A percentile compares a stretch with the other conserved stretches of the same genome.
Evolutionary conservation across 371 early-diverging fungal genomes (phyloP).

Genomic region (Mortierella sp.): DNA sequence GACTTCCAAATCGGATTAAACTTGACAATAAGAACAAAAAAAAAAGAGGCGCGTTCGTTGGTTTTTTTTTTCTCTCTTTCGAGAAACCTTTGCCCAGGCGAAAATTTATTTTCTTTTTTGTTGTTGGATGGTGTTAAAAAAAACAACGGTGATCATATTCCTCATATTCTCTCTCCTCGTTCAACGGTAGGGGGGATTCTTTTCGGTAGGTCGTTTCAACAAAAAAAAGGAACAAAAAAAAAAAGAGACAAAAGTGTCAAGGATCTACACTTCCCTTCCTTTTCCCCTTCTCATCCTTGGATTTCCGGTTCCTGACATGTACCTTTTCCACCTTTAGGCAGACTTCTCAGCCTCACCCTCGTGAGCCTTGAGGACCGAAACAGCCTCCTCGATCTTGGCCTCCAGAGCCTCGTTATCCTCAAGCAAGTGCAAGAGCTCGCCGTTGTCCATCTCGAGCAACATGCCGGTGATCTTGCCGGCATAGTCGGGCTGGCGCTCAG

Average conservation of each 20-base stretch:
- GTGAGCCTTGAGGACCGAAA: slow-evolving; percentile 86
- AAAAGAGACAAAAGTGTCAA: too few relatives aligned
- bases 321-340: slow-evolving; percentile 26
- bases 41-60: neutral
- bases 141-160: too few relatives aligned
- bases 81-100: slow-evolving; percentile 22
- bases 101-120: slow-evolving; percentile 16
- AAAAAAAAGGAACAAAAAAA: too few relatives aligned
- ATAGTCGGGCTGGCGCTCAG: slow-evolving; percentile 72
- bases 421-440: slow-evolving; percentile 90
- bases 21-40: too few relatives aligned
- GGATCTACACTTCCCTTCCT: too few relatives aligned
- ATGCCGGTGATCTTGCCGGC: slow-evolving; percentile 99
- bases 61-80: slow-evolving; percentile 14
- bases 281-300: too few relatives aligned
- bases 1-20: too few relatives aligned
- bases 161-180: too few relatives aligned
- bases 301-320: too few relatives aligned
- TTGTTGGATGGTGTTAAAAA: slow-evolving; percentile 1
- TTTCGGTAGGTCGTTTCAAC: too few relatives aligned
- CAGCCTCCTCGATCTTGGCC: slow-evolving; percentile 85
- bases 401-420: slow-evolving; percentile 81
- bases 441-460: slow-evolving; percentile 98
- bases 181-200: too few relatives aligned
- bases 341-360: slow-evolving; percentile 45